Conservation (phyloP, 129 eudicot genomes). For the Sambucus nigra region DNA sequence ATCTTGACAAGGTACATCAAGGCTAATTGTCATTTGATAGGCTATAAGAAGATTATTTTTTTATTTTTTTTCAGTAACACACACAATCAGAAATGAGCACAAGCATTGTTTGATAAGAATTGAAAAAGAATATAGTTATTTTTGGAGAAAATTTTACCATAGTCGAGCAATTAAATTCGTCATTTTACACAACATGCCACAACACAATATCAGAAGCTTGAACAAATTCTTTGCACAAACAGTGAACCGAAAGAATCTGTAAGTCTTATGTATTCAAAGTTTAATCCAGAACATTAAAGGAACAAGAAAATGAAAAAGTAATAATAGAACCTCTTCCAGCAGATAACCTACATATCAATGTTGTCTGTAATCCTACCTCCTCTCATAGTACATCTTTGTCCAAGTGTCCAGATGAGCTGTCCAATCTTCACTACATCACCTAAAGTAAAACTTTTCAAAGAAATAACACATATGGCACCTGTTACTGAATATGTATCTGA, state of each 20-base stretch:
- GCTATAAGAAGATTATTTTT: too few relatives aligned
- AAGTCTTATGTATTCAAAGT: neutral
- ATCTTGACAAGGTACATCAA: too few relatives aligned
- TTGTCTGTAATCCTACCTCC: conserved; percentile 22
- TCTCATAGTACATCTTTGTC: conserved; percentile 11
- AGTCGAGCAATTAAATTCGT: too few relatives aligned
- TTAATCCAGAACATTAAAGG: conserved; percentile 4
- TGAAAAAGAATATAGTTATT: too few relatives aligned
- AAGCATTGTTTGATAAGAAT: too few relatives aligned
- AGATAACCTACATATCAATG: conserved; percentile 16
- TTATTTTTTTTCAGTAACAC: too few relatives aligned
- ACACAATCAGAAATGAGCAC: too few relatives aligned
- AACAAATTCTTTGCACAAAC: neutral
- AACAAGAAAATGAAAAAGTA: neutral
- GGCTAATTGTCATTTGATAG: too few relatives aligned
- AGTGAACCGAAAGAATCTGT: neutral
- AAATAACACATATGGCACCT: conserved; percentile 20
- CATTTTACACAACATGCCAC: too few relatives aligned
- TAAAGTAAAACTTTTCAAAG: conserved; percentile 22
- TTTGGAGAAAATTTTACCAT: too few relatives aligned
- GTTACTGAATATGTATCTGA: conserved; percentile 26
- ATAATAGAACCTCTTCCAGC: neutral
- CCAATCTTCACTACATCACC: conserved; percentile 33
- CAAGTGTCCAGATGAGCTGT: conserved; percentile 23
- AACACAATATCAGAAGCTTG: neutral